Evolutionary conservation across 805 yeast species (phyloP), one percentile per base, ranked within the genome.

Genomic region (Metschnikowia dekortorum): DNA sequence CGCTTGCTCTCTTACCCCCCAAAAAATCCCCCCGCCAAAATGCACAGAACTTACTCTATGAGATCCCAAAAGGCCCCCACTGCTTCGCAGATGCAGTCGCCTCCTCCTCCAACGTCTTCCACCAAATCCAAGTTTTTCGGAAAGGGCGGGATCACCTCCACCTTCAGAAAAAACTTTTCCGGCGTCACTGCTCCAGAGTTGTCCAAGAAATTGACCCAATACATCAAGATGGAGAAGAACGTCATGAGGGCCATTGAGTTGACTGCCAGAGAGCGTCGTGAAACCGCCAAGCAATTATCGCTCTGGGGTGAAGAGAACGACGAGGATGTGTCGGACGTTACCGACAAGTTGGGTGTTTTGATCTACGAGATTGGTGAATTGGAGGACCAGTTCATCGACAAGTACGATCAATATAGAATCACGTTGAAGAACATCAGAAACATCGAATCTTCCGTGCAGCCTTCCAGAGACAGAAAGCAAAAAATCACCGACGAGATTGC

Each of bases 241-340:
- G 87, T 92, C 57, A 85, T 91, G 87, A 85, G 97, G 73, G 84
- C 96, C 55, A 80, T 94, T 64, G 98, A 94, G 77, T 79, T 89
- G 58, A 91, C 89, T 53, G 89, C 97, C 61, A 82, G 87, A 64
- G 98, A 94, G 79, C 84, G 97, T 71, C 85, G 91, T 70, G 91
- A 87, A 64, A 97, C 91, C 61, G 99, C 98, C 63, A 91, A 90
- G 79, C 98, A 92, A 78, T 82, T 92, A 69, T 90, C 97, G 34
- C 70, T 85, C 60, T 92, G 99, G 99, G 99, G 99, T 76, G 96
- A 88, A 71, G 95, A 87, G 67, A 90, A 91, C 68, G 98, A 92
- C 69, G 98, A 92, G 65, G 99, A 92, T 65, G 96, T 92, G 50
- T 84, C 94, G 54, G 98, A 92, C 71, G 90, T 92, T 57, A 92